phyloP scores from a whole-genome alignment of 2,329 filamentous ascomycete genomes.

The Fusarium annulatum region DNA sequence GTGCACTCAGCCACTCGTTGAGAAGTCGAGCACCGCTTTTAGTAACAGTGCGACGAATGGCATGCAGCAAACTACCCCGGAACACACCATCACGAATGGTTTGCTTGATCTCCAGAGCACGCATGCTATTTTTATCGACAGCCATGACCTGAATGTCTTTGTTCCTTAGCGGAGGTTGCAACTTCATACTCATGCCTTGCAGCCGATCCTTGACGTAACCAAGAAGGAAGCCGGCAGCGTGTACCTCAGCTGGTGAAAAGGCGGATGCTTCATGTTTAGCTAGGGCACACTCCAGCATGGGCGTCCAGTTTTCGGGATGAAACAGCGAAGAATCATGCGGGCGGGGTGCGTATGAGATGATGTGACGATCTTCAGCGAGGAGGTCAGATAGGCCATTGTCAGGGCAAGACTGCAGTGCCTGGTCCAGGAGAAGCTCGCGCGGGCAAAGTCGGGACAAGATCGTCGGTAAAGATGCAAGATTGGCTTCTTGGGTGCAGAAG shows the following conservation, averaged over 20 bases:
- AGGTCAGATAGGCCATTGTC: slow-evolving; percentile 72
- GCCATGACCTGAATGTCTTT: slow-evolving; percentile 82
- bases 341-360: slow-evolving; percentile 79
- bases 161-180: slow-evolving; percentile 84
- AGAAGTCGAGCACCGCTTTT: slow-evolving; percentile 89
- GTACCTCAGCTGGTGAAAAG: slow-evolving; percentile 77
- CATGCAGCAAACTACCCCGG: slow-evolving; percentile 87
- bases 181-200: slow-evolving; percentile 79
- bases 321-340: slow-evolving; percentile 57
- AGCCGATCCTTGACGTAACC: slow-evolving; percentile 85
- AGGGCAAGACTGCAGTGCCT: slow-evolving; percentile 66
- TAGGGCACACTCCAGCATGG: slow-evolving; percentile 81
- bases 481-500: slow-evolving; percentile 86
- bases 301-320: slow-evolving; percentile 73
- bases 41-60: slow-evolving; percentile 89
- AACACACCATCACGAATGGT: slow-evolving; percentile 84
- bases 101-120: slow-evolving; percentile 87
- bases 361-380: slow-evolving; percentile 79
- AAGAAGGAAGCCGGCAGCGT: slow-evolving; percentile 83
- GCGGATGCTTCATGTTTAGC: slow-evolving; percentile 59
- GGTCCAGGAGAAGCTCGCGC: slow-evolving; percentile 84
- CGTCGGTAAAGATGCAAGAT: slow-evolving; percentile 78
- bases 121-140: slow-evolving; percentile 92
- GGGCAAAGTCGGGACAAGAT: slow-evolving; percentile 85
- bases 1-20: slow-evolving; percentile 86